Percentiles rank a stretch among this genome's conserved stretches.
These are phyloP conservation scores for Coffea eugenioides DNA, from an alignment of 257 asterid genomes.

Conservation along the genomic window DNA sequence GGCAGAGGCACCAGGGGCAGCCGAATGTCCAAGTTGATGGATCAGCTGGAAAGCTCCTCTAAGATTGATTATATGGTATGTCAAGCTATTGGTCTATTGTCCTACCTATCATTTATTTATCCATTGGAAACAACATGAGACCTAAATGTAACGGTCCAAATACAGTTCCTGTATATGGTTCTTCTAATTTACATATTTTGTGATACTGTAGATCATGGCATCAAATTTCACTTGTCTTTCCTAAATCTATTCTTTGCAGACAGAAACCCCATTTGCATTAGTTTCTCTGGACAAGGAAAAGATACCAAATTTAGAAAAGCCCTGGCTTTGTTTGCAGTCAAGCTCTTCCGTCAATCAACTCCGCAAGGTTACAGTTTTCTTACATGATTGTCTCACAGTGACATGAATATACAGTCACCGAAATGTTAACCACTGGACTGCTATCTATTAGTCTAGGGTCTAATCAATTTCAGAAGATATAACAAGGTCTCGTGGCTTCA, in stretches of 20 bases:
- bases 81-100: constrained; percentile 2
- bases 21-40: constrained; percentile 31
- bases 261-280: constrained; percentile 25
- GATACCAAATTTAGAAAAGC: constrained; percentile 29
- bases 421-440: background rate
- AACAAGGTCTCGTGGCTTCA: background rate
- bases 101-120: background rate
- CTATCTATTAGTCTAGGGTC: background rate
- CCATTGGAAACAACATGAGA: background rate
- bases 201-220: background rate
- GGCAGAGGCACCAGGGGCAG: constrained; percentile 25
- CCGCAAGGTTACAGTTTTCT: constrained; percentile 24
- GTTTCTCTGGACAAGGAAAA: constrained; percentile 30
- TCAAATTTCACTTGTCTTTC: background rate
- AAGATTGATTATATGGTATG: constrained; percentile 25
- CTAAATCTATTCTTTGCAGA: constrained; percentile 24
- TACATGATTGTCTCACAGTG: background rate
- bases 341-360: constrained; percentile 28
- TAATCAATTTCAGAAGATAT: background rate
- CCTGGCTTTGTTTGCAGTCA: constrained; percentile 26
- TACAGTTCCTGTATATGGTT: background rate
- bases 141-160: background rate
- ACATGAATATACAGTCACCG: background rate
- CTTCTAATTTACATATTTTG: background rate
- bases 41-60: constrained; percentile 22